Evolutionary conservation across 257 asterid genomes (phyloP).

Genomic region (Anisodus acutangulus): DNA sequence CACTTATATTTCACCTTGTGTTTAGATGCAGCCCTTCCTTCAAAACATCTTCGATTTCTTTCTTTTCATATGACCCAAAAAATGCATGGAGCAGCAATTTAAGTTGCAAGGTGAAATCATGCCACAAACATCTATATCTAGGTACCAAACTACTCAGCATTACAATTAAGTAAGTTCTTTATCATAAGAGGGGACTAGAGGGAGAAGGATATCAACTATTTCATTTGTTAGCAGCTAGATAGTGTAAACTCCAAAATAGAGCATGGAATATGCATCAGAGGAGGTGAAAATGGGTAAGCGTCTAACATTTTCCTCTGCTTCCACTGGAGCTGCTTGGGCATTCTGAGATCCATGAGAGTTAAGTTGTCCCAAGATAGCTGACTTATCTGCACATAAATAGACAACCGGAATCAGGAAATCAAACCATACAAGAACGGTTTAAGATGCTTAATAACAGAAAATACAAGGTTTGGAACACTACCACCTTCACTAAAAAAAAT

Average conservation of each 20-base stretch:
- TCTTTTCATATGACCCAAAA: not conserved
- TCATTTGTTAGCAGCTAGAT: constrained; percentile 2
- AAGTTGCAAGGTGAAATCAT: constrained; percentile 1
- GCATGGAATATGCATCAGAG: constrained; percentile 29
- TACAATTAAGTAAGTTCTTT: constrained; percentile 5
- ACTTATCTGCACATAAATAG: constrained; percentile 47
- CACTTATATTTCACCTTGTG: not conserved
- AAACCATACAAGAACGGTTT: not conserved
- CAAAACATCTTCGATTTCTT: not conserved
- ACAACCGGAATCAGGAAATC: not conserved
- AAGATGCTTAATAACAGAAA: constrained; percentile 24
- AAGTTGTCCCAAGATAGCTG: constrained; percentile 42
- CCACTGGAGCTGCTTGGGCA: constrained; percentile 41
- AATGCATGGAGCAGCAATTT: not conserved
- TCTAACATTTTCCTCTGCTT: constrained; percentile 67
- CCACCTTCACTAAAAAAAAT: not conserved
- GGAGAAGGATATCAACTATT: not conserved
- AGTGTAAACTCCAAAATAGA: constrained; percentile 2
- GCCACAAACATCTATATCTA: not conserved
- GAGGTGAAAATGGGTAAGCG: constrained; percentile 27
- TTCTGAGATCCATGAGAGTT: constrained; percentile 46
- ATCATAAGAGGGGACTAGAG: not conserved
- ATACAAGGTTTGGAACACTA: constrained; percentile 17
- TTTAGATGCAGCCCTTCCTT: not conserved
- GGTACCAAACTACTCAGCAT: not conserved